Percentiles rank a stretch among this genome's conserved stretches.
Evolutionary conservation across 148 eudicot species (phyloP).

Genomic region (Camellia lanceoleosa): DNA sequence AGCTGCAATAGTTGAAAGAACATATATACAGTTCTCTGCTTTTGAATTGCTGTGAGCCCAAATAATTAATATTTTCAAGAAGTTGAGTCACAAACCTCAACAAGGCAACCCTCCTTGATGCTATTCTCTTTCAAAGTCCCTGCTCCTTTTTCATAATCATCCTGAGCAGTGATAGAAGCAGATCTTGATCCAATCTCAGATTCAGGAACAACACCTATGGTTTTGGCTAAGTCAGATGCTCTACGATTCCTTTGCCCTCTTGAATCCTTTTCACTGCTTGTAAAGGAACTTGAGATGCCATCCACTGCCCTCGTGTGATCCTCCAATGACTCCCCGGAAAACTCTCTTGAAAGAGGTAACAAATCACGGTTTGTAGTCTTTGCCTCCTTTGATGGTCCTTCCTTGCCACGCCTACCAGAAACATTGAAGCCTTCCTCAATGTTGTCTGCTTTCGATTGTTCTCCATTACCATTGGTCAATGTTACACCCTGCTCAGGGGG

Average conservation of each 20-base stretch:
- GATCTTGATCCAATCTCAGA: conserved; percentile 28
- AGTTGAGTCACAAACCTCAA: conserved; percentile 58
- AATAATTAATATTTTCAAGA: not conserved
- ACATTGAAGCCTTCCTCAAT: conserved; percentile 21
- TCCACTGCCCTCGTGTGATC: conserved; percentile 23
- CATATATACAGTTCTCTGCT: not conserved
- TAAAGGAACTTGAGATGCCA: conserved; percentile 22
- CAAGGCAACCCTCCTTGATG: conserved; percentile 60
- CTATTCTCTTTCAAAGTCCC: conserved; percentile 24
- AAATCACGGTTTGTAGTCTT: conserved; percentile 18
- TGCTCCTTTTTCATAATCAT: conserved; percentile 23
- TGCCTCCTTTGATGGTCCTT: conserved; percentile 30
- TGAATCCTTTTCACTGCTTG: conserved; percentile 27
- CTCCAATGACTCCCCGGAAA: conserved; percentile 25
- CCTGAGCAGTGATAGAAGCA: conserved; percentile 19
- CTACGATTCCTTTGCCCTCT: conserved; percentile 23
- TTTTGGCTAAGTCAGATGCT: conserved; percentile 33
- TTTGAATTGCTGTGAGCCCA: not conserved
- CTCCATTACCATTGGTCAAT: conserved; percentile 19
- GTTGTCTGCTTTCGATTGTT: conserved; percentile 16
- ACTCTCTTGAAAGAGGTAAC: conserved; percentile 24
- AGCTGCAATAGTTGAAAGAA: conserved; percentile 9
- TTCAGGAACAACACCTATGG: conserved; percentile 30
- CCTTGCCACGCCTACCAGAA: conserved; percentile 23
- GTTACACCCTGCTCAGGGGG: conserved; percentile 31